These are phyloP conservation scores for Tylopilus sp. DNA, from an alignment of 1,284 basidiomycete genomes.

Conservation along the genomic window DNA sequence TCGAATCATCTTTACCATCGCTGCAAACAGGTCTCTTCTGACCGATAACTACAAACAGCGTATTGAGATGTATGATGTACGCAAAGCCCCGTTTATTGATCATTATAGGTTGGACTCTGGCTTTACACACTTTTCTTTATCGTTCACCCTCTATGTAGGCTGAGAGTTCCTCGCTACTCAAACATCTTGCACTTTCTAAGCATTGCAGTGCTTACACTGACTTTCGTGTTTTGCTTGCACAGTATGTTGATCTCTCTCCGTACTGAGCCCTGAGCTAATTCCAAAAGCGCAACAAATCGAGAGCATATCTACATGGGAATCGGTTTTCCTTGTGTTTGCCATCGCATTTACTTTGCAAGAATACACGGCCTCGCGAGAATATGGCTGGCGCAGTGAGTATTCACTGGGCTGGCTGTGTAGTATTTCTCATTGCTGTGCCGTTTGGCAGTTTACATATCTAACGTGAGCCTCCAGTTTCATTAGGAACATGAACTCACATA, in stretches of 20 bases:
- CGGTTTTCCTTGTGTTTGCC: constrained; percentile 70
- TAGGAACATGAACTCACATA: not conserved
- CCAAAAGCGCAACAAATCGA: constrained; percentile 53
- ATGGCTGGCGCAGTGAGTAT: constrained; percentile 79
- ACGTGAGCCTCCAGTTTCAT: constrained; percentile 43
- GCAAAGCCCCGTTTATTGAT: constrained; percentile 74
- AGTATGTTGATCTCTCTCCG: constrained; percentile 42
- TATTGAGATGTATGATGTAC: constrained; percentile 73
- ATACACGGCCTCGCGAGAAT: constrained; percentile 75
- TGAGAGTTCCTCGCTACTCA: constrained; percentile 80
- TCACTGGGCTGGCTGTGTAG: not conserved
- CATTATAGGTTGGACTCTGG: constrained; percentile 60
- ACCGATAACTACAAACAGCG: constrained; percentile 84
- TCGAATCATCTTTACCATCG: constrained; percentile 61
- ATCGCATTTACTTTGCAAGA: constrained; percentile 77
- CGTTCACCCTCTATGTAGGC: constrained; percentile 37
- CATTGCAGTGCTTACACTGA: constrained; percentile 61
- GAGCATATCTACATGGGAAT: constrained; percentile 58
- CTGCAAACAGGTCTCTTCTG: constrained; percentile 68
- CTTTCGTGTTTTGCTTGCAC: constrained; percentile 71
- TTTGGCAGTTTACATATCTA: constrained; percentile 74
- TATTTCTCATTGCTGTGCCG: constrained; percentile 6
- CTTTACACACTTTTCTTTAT: not conserved
- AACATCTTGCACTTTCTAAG: constrained; percentile 77
- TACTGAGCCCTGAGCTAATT: constrained; percentile 1